Percentiles rank a stretch among this genome's conserved stretches.
Conservation (phyloP, 441 rosid species). For the Croton setiger region DNA sequence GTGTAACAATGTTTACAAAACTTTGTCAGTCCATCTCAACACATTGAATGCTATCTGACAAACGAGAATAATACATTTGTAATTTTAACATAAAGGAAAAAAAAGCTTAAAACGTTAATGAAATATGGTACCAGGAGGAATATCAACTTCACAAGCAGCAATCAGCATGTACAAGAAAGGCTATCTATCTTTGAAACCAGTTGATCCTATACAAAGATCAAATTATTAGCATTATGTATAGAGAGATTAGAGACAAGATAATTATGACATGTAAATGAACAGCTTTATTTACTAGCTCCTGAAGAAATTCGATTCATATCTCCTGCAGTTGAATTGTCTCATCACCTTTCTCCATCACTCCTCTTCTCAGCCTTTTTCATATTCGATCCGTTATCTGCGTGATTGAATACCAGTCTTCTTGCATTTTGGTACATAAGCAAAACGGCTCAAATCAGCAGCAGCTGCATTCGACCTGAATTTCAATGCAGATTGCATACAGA, state of each 20-base stretch:
- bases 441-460: slow-evolving; percentile 50
- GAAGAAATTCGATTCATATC: slow-evolving; percentile 9
- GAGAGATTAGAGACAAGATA: neutral
- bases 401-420: slow-evolving; percentile 30
- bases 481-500: slow-evolving; percentile 16
- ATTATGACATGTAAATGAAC: slow-evolving; percentile 1
- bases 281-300: neutral
- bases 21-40: too few species aligned
- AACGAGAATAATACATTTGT: too few species aligned
- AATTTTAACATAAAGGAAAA: neutral
- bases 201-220: slow-evolving; percentile 16
- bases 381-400: slow-evolving; percentile 45
- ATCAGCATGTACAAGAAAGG: neutral
- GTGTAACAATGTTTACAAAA: too few species aligned
- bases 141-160: neutral
- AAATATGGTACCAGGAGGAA: neutral
- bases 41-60: too few species aligned
- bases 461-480: slow-evolving; percentile 40
- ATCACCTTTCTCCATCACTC: slow-evolving; percentile 6
- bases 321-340: slow-evolving; percentile 15
- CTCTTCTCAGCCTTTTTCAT: slow-evolving; percentile 12
- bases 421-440: slow-evolving; percentile 47
- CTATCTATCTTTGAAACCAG: neutral
- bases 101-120: neutral
- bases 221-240: neutral